phyloP scores from a whole-genome alignment of 257 asterid species.

The Fraxinus americana region DNA sequence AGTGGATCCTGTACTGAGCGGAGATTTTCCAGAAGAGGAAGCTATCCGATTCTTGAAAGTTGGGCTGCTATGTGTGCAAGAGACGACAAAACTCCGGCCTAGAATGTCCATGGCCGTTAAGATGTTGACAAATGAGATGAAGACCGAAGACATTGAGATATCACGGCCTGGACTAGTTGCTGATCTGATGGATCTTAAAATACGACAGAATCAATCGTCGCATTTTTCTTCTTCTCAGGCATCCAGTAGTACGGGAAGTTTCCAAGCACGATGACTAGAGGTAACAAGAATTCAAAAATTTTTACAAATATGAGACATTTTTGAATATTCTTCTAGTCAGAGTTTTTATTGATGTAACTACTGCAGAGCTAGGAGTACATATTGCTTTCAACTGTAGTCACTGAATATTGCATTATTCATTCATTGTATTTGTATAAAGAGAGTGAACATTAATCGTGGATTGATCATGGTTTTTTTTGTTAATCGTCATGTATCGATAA shows the following conservation, averaged over 20 bases:
- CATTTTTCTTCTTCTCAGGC: conserved; percentile 49
- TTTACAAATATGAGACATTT: neutral
- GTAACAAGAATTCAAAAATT: neutral
- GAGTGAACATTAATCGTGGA: neutral
- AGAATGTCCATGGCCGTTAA: conserved; percentile 58
- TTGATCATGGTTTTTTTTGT: neutral
- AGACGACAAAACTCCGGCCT: conserved; percentile 61
- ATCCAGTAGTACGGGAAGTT: conserved; percentile 45
- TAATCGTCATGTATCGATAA: neutral
- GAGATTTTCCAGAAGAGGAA: conserved; percentile 49
- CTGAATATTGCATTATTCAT: conserved; percentile 9
- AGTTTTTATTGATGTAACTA: conserved; percentile 12
- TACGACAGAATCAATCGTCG: conserved; percentile 40
- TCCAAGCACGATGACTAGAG: conserved; percentile 19
- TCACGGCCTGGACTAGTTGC: conserved; percentile 65
- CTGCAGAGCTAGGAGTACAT: conserved; percentile 9
- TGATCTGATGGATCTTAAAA: conserved; percentile 65
- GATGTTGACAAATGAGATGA: conserved; percentile 61
- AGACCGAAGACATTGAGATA: conserved; percentile 33
- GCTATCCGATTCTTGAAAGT: conserved; percentile 54
- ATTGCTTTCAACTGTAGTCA: conserved; percentile 10
- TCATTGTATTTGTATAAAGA: conserved; percentile 24
- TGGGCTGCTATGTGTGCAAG: conserved; percentile 81
- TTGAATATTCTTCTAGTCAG: neutral
- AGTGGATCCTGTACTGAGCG: conserved; percentile 58